A percentile compares a stretch with the other conserved stretches of the same genome.
Conservation (phyloP, 495 filamentous ascomycete species). For the Penicillium paradoxum region DNA sequence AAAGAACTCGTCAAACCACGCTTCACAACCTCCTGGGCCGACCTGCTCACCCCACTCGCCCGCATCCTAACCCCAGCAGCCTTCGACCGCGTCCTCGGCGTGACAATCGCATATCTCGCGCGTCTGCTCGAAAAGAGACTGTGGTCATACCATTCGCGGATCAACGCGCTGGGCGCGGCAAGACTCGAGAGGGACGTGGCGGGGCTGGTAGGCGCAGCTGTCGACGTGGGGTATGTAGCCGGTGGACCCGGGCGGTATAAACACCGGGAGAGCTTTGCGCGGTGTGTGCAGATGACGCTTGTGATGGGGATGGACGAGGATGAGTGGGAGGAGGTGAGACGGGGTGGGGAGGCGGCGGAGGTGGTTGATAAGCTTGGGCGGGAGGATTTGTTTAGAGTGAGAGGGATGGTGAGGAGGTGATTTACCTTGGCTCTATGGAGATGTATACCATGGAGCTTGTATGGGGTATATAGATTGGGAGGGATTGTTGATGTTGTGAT, state of each 20-base stretch:
- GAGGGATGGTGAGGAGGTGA: constrained; percentile 51
- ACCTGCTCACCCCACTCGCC: constrained; percentile 73
- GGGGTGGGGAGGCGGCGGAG: constrained; percentile 37
- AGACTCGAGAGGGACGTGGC: constrained; percentile 84
- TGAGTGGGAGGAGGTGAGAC: constrained; percentile 78
- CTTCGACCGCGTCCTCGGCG: constrained; percentile 65
- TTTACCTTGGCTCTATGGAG: background rate
- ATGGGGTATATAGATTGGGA: too few relatives aligned
- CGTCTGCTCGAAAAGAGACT: constrained; percentile 84
- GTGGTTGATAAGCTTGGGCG: constrained; percentile 47
- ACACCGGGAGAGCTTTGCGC: constrained; percentile 73
- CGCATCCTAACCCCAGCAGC: constrained; percentile 73
- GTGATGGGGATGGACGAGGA: constrained; percentile 97
- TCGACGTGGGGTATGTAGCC: constrained; percentile 53
- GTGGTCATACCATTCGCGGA: constrained; percentile 73
- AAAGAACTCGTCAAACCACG: constrained; percentile 59
- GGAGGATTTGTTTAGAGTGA: constrained; percentile 59
- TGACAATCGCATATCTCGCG: constrained; percentile 67
- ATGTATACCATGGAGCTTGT: background rate
- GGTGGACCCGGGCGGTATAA: constrained; percentile 52
- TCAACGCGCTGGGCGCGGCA: constrained; percentile 79
- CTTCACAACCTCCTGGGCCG: constrained; percentile 80
- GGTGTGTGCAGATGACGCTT: constrained; percentile 78
- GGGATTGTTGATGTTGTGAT: too few relatives aligned
- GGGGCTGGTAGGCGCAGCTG: constrained; percentile 70